These are phyloP conservation scores for Casuarina glauca DNA, from an alignment of 306 rosid species.

Conservation along the genomic window DNA sequence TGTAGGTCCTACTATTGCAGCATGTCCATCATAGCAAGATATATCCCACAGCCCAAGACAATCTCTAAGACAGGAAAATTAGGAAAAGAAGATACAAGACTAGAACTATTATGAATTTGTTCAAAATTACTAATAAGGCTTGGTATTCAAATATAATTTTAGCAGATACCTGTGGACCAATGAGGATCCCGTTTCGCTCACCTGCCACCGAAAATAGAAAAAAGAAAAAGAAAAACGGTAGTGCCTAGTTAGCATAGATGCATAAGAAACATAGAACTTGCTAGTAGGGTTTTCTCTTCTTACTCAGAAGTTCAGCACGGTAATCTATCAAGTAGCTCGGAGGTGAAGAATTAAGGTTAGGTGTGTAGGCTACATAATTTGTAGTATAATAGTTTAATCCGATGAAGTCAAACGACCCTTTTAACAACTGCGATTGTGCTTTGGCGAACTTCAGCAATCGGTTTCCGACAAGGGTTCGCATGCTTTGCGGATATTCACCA, in stretches of 20 bases:
- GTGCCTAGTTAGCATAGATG: not conserved
- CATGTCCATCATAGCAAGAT: too few relatives aligned
- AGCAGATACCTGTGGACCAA: slow-evolving; percentile 29
- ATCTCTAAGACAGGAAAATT: too few relatives aligned
- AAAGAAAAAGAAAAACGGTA: not conserved
- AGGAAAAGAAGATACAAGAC: too few relatives aligned
- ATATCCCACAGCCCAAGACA: too few relatives aligned
- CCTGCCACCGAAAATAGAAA: slow-evolving; percentile 12
- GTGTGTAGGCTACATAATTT: slow-evolving; percentile 15
- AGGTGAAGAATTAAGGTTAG: not conserved
- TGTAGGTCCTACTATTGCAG: too few relatives aligned
- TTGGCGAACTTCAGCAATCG: slow-evolving; percentile 35
- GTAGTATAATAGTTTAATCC: slow-evolving; percentile 39
- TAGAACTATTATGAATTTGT: too few relatives aligned
- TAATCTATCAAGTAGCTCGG: slow-evolving; percentile 30
- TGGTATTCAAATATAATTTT: too few relatives aligned
- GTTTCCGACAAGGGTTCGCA: slow-evolving; percentile 27
- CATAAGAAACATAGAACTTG: not conserved
- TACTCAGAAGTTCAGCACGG: slow-evolving; percentile 19
- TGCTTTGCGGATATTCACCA: slow-evolving; percentile 37
- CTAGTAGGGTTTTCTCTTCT: not conserved
- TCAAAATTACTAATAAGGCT: too few relatives aligned
- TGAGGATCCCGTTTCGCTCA: slow-evolving; percentile 37
- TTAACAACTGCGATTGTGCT: slow-evolving; percentile 5
- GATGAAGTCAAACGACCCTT: slow-evolving; percentile 33